Evolutionary conservation across 1,284 basidiomycete species (phyloP), one percentile per base, ranked within the genome.

Genomic region (Macrocystidia cucumis): DNA sequence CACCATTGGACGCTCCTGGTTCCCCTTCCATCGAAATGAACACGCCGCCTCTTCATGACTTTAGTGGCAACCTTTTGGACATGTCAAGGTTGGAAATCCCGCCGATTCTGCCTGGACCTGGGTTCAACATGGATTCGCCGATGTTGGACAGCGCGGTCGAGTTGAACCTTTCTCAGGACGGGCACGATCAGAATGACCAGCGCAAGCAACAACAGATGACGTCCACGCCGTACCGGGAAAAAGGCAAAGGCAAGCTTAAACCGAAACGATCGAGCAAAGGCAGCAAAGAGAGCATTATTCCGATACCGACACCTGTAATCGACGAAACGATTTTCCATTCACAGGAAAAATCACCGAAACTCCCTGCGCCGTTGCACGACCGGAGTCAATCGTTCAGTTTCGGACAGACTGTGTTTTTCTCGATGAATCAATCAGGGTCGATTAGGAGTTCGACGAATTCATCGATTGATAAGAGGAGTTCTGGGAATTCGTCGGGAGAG

Each of bases 371-470:
- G 0, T 48, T 62, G 7, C 67, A 69, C 37, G 65, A 68, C 29
- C 65, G 67, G 18, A 75, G 71, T 43, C 67, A 74, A 11, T 78
- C 77, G 1, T 78, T 78, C 52, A 76, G 72, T 47, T 68, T 76
- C 36, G 74, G 74, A 3, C 73, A 77, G 48, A 71, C 72, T 1
- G 57, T 74, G 3, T 79, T 78, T 52, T 71, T 66, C 43, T 69
- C 69, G 0, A 58, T 66, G 49, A 50, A 45, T 4, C 47, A 46
- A 35, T 36, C 35, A 14, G 34, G 31, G 9, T 41, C 44, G 49
- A 46, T 43, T 42, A 46, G 39, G 45, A 35, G 24, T 16, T 49
- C 48, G 16, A 39, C 51, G 7, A 47, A 53, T 18, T 46, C 36
- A 28, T 56, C 55, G 5, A 27, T 26, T 7, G 34, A 33, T 1